These are phyloP conservation scores for Biscogniauxia mediterranea DNA, from an alignment of 2,329 filamentous ascomycete genomes.

Conservation along the genomic window DNA sequence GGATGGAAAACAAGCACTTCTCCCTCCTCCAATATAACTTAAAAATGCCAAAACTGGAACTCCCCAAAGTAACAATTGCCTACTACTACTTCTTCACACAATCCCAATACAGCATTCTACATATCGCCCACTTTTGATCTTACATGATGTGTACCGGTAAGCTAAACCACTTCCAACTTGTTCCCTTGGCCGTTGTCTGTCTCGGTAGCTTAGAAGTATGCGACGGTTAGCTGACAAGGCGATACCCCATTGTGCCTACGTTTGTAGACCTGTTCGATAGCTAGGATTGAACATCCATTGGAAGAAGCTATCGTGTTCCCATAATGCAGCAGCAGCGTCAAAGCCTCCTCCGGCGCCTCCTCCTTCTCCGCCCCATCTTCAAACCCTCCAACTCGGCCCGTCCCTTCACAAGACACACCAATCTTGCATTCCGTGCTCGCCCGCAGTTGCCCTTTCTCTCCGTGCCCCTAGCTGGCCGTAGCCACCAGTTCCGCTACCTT, in stretches of 20 bases:
- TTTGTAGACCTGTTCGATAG: neutral
- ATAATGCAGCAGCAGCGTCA: conserved; percentile 13
- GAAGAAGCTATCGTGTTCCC: neutral
- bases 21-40: too few relatives aligned
- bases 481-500: conserved; percentile 65
- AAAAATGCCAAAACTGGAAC: too few relatives aligned
- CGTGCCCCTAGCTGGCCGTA: conserved; percentile 38
- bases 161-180: neutral
- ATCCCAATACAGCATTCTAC: neutral
- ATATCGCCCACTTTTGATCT: neutral
- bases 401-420: conserved; percentile 41
- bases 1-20: too few relatives aligned
- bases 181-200: too few relatives aligned
- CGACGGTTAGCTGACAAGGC: neutral
- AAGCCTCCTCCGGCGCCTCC: conserved; percentile 9
- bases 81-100: too few relatives aligned
- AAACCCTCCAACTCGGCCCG: conserved; percentile 1
- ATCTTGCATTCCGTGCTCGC: conserved; percentile 37
- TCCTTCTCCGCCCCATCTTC: conserved; percentile 6
- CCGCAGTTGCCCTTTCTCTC: conserved; percentile 53
- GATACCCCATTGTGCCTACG: neutral
- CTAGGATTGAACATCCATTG: neutral
- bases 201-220: too few relatives aligned
- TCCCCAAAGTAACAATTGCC: too few relatives aligned
- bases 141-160: neutral